Base-by-base conservation (phyloP, 169 alveolate species). In the Plasmodium coatneyi region DNA sequence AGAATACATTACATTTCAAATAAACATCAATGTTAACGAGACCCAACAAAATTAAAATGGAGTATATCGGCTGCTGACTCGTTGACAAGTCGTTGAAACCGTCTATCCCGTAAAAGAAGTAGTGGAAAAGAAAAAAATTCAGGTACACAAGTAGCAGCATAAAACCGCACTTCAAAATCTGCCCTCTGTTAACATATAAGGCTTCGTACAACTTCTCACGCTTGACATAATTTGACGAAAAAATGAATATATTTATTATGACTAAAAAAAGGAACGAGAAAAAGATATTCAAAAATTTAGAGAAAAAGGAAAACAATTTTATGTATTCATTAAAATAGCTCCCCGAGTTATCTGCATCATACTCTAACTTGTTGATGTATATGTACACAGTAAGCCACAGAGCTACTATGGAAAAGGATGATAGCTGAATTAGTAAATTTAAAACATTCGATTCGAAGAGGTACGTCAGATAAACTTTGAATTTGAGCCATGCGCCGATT, bases 41-140 rank as follows among this genome's bases (percentile, higher is more conserved):
- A 70, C 95, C 95, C 78, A 82, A 49, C 78, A 81, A 49, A 41
- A 78, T 16, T 81, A 91, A 80, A 71, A 76, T 16, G 16, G 95
- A 91, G 76, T 91, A 56, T 16, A 91, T 71, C 19, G 70, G 30
- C n/a, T 89, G 71, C 60, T 89, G 90, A 56, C 74, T 60, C 49
- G 39, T 52, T 52, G 90, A 39, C 78, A 89, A 25, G n/a, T 89
- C 89, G 46, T 79, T 70, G 81, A 79, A 89, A 28, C 84, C 89
- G 82, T 89, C 94, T 54, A 91, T 41, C 1, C 92, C 95, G 71
- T 81, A 70, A 91, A 91, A 91, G 54, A 80, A 91, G 81, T 80
- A 91, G 74, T 80, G 46, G 71, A 81, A 91, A 32, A 91, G 71
- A 25, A 72, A 56, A 91, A 91, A 91, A 81, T 80, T 80, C 19